Base-by-base conservation (phyloP, 2,329 filamentous ascomycete genomes). In the Akanthomyces lecanii region DNA sequence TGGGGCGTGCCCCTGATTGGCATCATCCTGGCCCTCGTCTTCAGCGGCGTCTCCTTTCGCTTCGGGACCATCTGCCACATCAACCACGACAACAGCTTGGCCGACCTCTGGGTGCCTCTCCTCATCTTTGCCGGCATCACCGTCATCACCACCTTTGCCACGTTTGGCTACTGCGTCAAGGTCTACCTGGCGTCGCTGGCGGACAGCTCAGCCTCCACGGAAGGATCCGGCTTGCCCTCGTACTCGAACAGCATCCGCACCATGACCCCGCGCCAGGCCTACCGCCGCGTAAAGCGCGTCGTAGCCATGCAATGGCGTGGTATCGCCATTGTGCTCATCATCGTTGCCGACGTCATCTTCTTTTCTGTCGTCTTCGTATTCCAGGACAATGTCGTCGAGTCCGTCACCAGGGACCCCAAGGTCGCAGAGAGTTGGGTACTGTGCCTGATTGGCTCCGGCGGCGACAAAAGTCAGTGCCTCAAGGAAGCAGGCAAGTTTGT, bases 251-350 rank as follows among this genome's bases (percentile, higher is more conserved):
- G 91, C 73, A 78, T 93, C 62, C 85, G 85, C 66, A 91, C 88
- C 65, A 85, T 92, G 72, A 91, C 90, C 10, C 92, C 93, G 12
- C 86, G 90, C 61, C 92, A 96, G 71, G 91, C 96, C 2, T 97
- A 96, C 73, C 88, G 90, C 66, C 87, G 95, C 69, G 85, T 99
- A 44, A 87, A 88, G 67, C 89, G 92, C 68, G 92, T 98, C 21
- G 84, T 99, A 44, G 87, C 90, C 72, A 85, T 98, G 4, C 95
- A 99, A 75, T 99, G 95, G 95, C 86, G 94, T 69, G 94, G 93
- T 51, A 94, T 97, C 65, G 85, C 87, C 50, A 91, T 98, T 65
- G 92, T 97, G 16, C 80, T 96, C 59, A 89, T 97, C 72, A 96
- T 98, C 68, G 85, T 97, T 63, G 85, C 86, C 64, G 93, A 98